phyloP scores from a whole-genome alignment of 1,139 yeast species.

The Debaryomyces coudertii region DNA sequence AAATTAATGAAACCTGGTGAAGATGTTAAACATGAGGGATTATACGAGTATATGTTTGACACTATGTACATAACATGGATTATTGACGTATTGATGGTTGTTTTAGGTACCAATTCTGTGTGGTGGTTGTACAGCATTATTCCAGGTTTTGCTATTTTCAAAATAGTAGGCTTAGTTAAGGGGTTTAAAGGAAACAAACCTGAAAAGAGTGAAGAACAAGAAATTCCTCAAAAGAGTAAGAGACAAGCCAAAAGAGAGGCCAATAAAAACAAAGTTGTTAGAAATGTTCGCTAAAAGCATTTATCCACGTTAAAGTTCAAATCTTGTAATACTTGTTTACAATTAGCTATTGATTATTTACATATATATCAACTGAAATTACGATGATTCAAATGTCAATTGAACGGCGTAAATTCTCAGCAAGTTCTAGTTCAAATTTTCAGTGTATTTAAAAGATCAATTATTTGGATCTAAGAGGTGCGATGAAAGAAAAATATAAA shows the following conservation, averaged over 20 bases:
- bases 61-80: conserved; percentile 70
- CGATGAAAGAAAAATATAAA: neutral
- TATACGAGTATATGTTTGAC: conserved; percentile 80
- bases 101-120: conserved; percentile 59
- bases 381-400: neutral
- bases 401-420: neutral
- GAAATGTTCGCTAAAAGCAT: conserved; percentile 28
- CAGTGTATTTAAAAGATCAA: neutral
- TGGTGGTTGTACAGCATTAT: conserved; percentile 58
- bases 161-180: conserved; percentile 36
- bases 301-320: no score
- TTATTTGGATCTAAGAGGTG: neutral
- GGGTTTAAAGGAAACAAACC: conserved; percentile 24
- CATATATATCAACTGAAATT: neutral
- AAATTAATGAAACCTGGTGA: conserved; percentile 58
- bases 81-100: conserved; percentile 56
- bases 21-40: conserved; percentile 66
- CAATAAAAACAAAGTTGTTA: conserved; percentile 43
- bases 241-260: conserved; percentile 54
- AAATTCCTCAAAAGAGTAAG: conserved; percentile 38
- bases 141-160: conserved; percentile 60
- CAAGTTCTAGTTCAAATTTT: neutral
- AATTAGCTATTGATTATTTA: neutral
- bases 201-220: conserved; percentile 17
- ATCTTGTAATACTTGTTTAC: neutral